Percentiles rank a stretch among this genome's conserved stretches.
Conservation (phyloP, 139 green algal genomes). For the Asterochloris erici region DNA sequence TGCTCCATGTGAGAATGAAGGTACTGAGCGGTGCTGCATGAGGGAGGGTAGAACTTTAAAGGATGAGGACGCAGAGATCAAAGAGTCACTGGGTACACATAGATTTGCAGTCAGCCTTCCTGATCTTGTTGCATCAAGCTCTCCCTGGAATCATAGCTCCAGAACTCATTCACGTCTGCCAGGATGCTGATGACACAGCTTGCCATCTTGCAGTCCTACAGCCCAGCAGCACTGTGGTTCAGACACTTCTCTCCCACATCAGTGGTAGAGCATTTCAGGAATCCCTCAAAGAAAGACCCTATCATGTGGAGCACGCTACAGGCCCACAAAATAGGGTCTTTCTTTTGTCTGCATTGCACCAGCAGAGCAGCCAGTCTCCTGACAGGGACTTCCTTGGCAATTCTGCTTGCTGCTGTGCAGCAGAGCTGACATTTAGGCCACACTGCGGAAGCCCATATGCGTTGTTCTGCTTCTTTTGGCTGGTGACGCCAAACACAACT, state of each 20-base stretch:
- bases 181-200: conserved; percentile 42
- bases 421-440: neutral
- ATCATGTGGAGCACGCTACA: neutral
- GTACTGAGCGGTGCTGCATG: too few species aligned
- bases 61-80: neutral
- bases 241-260: too few species aligned
- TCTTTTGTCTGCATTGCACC: neutral
- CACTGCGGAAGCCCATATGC: neutral
- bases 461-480: neutral
- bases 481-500: neutral
- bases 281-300: neutral
- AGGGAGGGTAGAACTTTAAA: too few species aligned
- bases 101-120: conserved; percentile 12
- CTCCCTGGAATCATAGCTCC: conserved; percentile 60
- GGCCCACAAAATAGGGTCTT: neutral
- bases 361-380: neutral
- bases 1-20: too few species aligned
- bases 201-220: conserved; percentile 31
- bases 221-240: neutral
- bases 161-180: conserved; percentile 60
- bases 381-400: neutral
- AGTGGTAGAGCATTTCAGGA: neutral
- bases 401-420: neutral
- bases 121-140: conserved; percentile 48
- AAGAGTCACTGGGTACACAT: neutral